A percentile compares a stretch with the other conserved stretches of the same genome.
Conservation (phyloP, 805 yeast genomes). For the Metschnikowia rubicola region DNA sequence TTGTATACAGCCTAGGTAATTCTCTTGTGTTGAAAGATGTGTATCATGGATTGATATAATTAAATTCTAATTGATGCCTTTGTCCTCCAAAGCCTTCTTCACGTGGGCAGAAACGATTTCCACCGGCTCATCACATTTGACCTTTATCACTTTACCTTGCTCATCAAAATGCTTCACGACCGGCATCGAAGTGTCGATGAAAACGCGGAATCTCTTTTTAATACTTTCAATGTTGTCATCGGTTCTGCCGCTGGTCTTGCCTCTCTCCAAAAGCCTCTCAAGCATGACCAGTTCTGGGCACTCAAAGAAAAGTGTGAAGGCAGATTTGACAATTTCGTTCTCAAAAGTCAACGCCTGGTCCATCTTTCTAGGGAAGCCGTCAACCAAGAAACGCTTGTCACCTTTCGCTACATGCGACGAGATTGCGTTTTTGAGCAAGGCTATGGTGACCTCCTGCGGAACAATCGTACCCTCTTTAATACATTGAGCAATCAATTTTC, state of each 20-base stretch:
- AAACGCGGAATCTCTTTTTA: slow-evolving; percentile 82
- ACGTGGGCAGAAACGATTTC: slow-evolving; percentile 74
- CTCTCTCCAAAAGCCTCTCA: slow-evolving; percentile 79
- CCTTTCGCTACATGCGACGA: slow-evolving; percentile 47
- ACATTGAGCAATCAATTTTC: slow-evolving; percentile 77
- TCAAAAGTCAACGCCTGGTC: slow-evolving; percentile 96
- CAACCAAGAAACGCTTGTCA: slow-evolving; percentile 69
- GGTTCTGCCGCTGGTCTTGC: slow-evolving; percentile 89
- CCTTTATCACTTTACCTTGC: slow-evolving; percentile 70
- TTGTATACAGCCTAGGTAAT: not conserved
- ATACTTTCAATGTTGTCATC: slow-evolving; percentile 93
- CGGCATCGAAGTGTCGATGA: slow-evolving; percentile 87
- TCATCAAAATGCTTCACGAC: slow-evolving; percentile 80
- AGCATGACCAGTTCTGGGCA: slow-evolving; percentile 85
- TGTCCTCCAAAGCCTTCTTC: slow-evolving; percentile 53
- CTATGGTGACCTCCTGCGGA: slow-evolving; percentile 89
- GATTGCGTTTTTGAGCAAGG: slow-evolving; percentile 78
- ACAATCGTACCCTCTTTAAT: slow-evolving; percentile 89
- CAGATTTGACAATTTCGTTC: slow-evolving; percentile 64
- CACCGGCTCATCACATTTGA: slow-evolving; percentile 76
- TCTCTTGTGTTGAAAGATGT: not conserved
- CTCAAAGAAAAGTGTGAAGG: slow-evolving; percentile 71
- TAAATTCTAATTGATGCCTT: slow-evolving; percentile 23
- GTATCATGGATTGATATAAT: no score
- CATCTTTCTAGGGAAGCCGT: slow-evolving; percentile 98